These are phyloP conservation scores for Rachicladosporium sp. DNA, from an alignment of 2,329 filamentous ascomycete species.

Conservation along the genomic window DNA sequence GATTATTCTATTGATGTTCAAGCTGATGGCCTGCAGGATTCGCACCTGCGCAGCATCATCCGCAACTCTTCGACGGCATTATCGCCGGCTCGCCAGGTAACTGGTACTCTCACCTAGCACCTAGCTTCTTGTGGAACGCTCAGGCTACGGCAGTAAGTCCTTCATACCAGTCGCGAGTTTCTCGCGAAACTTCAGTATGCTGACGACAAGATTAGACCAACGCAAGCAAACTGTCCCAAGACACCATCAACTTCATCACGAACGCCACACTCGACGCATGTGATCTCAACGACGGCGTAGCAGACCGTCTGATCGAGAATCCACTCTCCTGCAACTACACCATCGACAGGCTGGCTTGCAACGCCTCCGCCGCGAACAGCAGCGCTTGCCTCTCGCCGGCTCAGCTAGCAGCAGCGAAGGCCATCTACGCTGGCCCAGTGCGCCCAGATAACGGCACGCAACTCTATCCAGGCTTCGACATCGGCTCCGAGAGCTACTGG, in stretches of 20 bases:
- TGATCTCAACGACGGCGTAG: slow-evolving; percentile 28
- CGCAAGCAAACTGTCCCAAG: slow-evolving; percentile 16
- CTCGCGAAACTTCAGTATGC: slow-evolving; percentile 22
- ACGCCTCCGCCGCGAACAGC: slow-evolving; percentile 4
- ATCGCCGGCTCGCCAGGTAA: slow-evolving; percentile 29
- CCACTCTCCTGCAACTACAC: slow-evolving; percentile 27
- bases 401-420: slow-evolving; percentile 22
- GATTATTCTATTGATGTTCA: too few species aligned
- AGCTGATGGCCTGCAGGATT: slow-evolving; percentile 10
- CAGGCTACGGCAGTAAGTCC: slow-evolving; percentile 14
- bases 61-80: slow-evolving; percentile 32
- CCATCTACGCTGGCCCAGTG: slow-evolving; percentile 23
- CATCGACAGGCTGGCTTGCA: slow-evolving; percentile 22
- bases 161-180: slow-evolving; percentile 20
- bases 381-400: slow-evolving; percentile 20
- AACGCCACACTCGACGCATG: slow-evolving; percentile 26
- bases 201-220: slow-evolving; percentile 5
- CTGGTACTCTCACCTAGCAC: slow-evolving; percentile 24
- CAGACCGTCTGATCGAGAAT: slow-evolving; percentile 29
- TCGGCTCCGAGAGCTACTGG: slow-evolving; percentile 30
- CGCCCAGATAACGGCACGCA: slow-evolving; percentile 11
- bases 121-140: slow-evolving; percentile 20
- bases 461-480: slow-evolving; percentile 30
- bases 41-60: slow-evolving; percentile 29
- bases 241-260: slow-evolving; percentile 22